phyloP scores from a whole-genome alignment of 1,284 basidiomycete genomes.

The Salmacisia buchloeana region DNA sequence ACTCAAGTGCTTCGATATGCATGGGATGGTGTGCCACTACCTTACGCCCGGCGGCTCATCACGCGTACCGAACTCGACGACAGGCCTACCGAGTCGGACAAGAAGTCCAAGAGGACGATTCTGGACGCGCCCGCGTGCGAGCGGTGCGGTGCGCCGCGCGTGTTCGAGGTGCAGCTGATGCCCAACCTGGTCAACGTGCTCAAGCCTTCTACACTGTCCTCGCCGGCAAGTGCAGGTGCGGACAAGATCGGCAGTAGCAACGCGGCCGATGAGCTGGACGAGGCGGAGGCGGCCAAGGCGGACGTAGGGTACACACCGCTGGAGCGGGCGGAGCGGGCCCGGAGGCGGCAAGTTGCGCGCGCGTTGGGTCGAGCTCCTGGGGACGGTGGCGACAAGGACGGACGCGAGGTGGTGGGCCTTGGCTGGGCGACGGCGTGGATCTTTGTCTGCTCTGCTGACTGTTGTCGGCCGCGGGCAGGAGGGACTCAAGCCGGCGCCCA shows the following conservation, averaged over 20 bases:
- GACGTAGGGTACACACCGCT: constrained; percentile 36
- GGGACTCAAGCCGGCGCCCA: no score
- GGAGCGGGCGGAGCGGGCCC: constrained; percentile 22
- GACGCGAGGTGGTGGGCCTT: constrained; percentile 26
- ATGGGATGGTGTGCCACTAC: constrained; percentile 37
- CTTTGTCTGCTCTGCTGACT: constrained; percentile 43
- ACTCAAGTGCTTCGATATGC: constrained; percentile 48
- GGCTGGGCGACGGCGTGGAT: constrained; percentile 44
- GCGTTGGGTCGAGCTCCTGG: background rate
- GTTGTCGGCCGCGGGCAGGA: constrained; percentile 10
- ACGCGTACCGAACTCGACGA: background rate
- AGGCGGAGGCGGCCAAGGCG: constrained; percentile 22
- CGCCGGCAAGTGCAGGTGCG: background rate
- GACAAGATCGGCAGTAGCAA: background rate
- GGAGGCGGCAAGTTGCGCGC: constrained; percentile 5
- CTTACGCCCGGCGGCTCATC: constrained; percentile 28
- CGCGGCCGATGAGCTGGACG: constrained; percentile 5
- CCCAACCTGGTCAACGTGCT: constrained; percentile 46
- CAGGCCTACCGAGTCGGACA: background rate
- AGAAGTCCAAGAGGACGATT: background rate
- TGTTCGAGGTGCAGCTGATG: constrained; percentile 50
- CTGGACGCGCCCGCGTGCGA: constrained; percentile 30
- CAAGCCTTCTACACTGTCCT: constrained; percentile 20
- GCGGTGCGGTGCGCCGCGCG: constrained; percentile 30
- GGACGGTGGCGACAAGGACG: background rate